Percentiles rank a stretch among this genome's conserved stretches.
phyloP scores from a whole-genome alignment of 2,329 filamentous ascomycete genomes.

The Aspergillus terreus region DNA sequence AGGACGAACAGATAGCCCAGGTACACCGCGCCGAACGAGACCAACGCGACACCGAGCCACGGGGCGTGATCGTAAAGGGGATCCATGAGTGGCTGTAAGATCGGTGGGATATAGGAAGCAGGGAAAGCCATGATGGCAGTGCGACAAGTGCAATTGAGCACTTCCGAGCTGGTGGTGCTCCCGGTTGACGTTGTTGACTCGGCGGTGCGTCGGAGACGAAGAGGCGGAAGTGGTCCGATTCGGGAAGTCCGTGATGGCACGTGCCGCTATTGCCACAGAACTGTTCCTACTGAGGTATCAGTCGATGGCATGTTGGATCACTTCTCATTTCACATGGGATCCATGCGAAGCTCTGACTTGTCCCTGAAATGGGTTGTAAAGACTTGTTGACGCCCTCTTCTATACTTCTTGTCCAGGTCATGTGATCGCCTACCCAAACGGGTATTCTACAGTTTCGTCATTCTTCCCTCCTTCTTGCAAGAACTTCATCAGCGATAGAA shows the following conservation, averaged over 20 bases:
- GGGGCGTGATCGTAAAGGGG: slow-evolving; percentile 18
- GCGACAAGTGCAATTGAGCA: slow-evolving; percentile 13
- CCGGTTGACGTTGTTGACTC: too few relatives aligned
- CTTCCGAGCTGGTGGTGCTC: background rate
- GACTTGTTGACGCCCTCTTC: too few relatives aligned
- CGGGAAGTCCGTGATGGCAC: background rate
- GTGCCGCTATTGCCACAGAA: too few relatives aligned
- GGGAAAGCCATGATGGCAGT: slow-evolving; percentile 23
- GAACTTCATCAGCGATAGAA: background rate
- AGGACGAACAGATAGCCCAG: slow-evolving; percentile 29
- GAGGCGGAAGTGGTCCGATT: background rate
- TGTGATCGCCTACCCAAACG: background rate
- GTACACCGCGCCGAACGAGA: slow-evolving; percentile 29
- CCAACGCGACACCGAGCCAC: slow-evolving; percentile 21
- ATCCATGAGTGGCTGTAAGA: slow-evolving; percentile 17
- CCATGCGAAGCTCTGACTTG: too few relatives aligned
- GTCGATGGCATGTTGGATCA: too few relatives aligned
- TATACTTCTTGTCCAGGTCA: background rate
- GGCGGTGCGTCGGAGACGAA: too few relatives aligned
- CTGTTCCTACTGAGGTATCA: too few relatives aligned
- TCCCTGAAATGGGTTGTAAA: too few relatives aligned
- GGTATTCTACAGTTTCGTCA: background rate
- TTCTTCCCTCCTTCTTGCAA: background rate
- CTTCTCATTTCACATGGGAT: too few relatives aligned
- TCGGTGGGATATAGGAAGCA: slow-evolving; percentile 19